phyloP scores from a whole-genome alignment of 176 grass and related monocot genomes.

The Oryza nivara region DNA sequence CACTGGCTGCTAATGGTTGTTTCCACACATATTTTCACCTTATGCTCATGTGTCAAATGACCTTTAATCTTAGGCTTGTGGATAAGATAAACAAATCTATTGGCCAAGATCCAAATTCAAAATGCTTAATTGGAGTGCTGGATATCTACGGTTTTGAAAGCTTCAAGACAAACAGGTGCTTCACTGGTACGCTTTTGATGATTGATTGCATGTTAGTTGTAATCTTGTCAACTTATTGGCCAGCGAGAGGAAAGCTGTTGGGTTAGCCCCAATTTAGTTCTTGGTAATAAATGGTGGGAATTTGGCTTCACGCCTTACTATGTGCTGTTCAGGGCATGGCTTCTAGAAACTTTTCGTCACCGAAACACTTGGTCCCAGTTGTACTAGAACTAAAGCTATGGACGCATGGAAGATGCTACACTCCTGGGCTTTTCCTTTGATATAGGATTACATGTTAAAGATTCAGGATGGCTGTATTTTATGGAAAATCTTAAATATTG shows the following conservation, averaged over 20 bases:
- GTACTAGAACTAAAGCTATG: constrained; percentile 18
- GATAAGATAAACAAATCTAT: constrained; percentile 96
- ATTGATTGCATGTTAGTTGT: constrained; percentile 36
- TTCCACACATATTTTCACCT: constrained; percentile 38
- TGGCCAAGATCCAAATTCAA: constrained; percentile 95
- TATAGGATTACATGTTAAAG: constrained; percentile 12
- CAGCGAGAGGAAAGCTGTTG: constrained; percentile 4
- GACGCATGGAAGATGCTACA: constrained; percentile 7
- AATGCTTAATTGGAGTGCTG: constrained; percentile 90
- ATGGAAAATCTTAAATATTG: constrained; percentile 32
- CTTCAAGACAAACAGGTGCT: constrained; percentile 99
- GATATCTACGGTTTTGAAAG: constrained; percentile 99
- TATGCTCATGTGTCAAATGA: constrained; percentile 32
- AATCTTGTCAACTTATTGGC: constrained; percentile 19
- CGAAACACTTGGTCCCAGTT: constrained; percentile 27
- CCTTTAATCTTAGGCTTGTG: constrained; percentile 79
- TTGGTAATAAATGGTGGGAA: constrained; percentile 9
- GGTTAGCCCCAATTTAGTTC: constrained; percentile 3
- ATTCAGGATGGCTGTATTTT: constrained; percentile 3
- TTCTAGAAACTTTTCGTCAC: constrained; percentile 3
- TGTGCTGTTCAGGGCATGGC: background rate
- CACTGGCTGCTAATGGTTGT: constrained; percentile 17
- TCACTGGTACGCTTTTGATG: constrained; percentile 67
- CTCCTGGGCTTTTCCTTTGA: constrained; percentile 22
- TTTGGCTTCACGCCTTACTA: constrained; percentile 22